Conservation (phyloP, 1,139 yeast genomes). For the Suhomyces chickasaworum region DNA sequence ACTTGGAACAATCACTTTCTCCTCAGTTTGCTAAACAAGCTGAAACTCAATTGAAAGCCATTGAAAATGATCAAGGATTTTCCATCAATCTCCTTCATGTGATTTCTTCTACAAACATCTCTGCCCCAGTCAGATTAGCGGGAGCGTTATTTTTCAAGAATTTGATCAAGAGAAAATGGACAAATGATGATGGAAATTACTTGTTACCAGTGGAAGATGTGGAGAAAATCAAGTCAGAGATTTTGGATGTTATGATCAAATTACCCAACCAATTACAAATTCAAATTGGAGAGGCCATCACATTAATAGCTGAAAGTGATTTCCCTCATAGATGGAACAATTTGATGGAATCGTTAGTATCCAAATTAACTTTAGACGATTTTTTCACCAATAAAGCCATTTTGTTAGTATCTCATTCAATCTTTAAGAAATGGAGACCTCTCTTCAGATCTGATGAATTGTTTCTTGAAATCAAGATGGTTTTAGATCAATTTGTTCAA, state of each 20-base stretch:
- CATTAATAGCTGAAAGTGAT: constrained; percentile 92
- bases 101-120: constrained; percentile 63
- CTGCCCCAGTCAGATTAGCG: constrained; percentile 70
- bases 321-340: constrained; percentile 90
- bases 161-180: constrained; percentile 82
- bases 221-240: constrained; percentile 67
- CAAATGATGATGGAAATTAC: constrained; percentile 84
- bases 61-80: constrained; percentile 73
- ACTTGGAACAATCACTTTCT: constrained; percentile 51
- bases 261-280: constrained; percentile 76
- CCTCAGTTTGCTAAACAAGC: constrained; percentile 62
- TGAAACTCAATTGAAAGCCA: constrained; percentile 56
- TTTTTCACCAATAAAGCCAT: constrained; percentile 83
- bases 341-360: constrained; percentile 73
- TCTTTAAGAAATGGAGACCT: constrained; percentile 96
- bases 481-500: constrained; percentile 77
- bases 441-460: constrained; percentile 88
- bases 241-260: constrained; percentile 78
- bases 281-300: constrained; percentile 92
- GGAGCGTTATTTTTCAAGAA: constrained; percentile 92
- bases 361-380: constrained; percentile 62
- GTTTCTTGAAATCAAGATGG: constrained; percentile 84
- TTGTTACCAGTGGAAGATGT: constrained; percentile 64
- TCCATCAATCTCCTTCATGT: constrained; percentile 74
- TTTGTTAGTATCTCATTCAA: constrained; percentile 88